Conservation (phyloP, 441 rosid genomes). For the Kokia cookei region DNA sequence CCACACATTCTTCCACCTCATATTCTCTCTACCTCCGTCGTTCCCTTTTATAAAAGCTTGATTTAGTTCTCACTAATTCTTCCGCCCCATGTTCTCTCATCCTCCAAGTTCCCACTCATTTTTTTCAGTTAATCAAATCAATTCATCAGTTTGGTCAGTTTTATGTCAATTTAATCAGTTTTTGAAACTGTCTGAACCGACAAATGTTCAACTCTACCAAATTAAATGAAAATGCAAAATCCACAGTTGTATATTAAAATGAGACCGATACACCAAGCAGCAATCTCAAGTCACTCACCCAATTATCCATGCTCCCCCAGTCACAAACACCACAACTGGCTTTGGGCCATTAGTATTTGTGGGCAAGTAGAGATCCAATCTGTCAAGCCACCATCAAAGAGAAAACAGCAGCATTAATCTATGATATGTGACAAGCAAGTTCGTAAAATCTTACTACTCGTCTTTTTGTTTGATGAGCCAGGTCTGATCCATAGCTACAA, state of each 20-base stretch:
- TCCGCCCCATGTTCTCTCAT: neutral
- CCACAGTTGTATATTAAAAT: neutral
- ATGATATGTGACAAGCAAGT: neutral
- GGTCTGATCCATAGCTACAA: neutral
- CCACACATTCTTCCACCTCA: no score
- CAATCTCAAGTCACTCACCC: constrained; percentile 47
- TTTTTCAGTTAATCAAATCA: no score
- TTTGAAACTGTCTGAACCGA: no score
- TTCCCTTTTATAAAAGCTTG: no score
- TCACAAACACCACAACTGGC: constrained; percentile 91
- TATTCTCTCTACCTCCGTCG: no score
- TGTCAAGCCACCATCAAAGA: constrained; percentile 21
- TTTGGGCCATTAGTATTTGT: constrained; percentile 45
- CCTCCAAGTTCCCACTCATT: neutral
- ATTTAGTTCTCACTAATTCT: neutral
- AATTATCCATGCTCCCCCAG: constrained; percentile 99
- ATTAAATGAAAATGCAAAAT: neutral
- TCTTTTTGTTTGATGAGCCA: neutral
- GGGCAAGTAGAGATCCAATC: constrained; percentile 89
- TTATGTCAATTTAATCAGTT: no score
- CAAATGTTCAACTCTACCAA: no score
- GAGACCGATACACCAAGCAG: neutral
- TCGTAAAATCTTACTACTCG: neutral
- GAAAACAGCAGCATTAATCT: neutral
- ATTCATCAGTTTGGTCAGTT: no score